Conservation (phyloP, 2,329 filamentous ascomycete genomes). For the Cladosporium sp. region DNA sequence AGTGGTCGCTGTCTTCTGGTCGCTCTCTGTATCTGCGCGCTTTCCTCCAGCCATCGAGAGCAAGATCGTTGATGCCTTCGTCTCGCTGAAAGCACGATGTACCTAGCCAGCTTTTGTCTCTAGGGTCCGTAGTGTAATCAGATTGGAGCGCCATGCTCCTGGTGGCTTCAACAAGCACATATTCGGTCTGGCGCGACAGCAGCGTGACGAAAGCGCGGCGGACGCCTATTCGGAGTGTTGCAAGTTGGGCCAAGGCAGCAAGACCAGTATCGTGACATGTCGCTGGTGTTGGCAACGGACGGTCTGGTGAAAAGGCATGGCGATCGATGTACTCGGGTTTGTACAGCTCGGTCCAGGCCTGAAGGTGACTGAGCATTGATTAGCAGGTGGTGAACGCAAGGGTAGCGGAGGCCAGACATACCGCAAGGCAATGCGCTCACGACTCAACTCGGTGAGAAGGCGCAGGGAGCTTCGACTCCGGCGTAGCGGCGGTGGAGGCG, state of each 20-base stretch:
- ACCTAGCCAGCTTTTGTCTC: constrained; percentile 34
- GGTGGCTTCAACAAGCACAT: constrained; percentile 50
- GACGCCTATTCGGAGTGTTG: constrained; percentile 44
- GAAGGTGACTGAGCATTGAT: neutral
- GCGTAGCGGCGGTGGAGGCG: neutral
- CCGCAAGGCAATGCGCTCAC: neutral
- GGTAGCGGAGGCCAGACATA: neutral
- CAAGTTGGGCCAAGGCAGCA: constrained; percentile 46
- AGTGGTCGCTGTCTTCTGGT: constrained; percentile 12
- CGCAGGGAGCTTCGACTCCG: neutral
- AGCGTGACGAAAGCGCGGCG: constrained; percentile 49
- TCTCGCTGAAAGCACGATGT: constrained; percentile 28
- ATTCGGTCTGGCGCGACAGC: constrained; percentile 44
- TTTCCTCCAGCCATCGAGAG: constrained; percentile 17
- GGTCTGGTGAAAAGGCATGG: neutral
- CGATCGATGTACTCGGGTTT: neutral
- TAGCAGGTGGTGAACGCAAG: neutral
- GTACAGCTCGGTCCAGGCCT: neutral
- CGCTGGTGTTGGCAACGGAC: constrained; percentile 1
- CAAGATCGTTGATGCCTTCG: constrained; percentile 34
- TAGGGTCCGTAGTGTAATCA: constrained; percentile 23
- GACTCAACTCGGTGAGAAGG: neutral
- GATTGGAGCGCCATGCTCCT: constrained; percentile 39
- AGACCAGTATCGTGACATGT: constrained; percentile 39
- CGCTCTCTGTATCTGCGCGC: constrained; percentile 23